Conservation (phyloP, 768 basidiomycete species). For the Boletus tylopilopsis region DNA sequence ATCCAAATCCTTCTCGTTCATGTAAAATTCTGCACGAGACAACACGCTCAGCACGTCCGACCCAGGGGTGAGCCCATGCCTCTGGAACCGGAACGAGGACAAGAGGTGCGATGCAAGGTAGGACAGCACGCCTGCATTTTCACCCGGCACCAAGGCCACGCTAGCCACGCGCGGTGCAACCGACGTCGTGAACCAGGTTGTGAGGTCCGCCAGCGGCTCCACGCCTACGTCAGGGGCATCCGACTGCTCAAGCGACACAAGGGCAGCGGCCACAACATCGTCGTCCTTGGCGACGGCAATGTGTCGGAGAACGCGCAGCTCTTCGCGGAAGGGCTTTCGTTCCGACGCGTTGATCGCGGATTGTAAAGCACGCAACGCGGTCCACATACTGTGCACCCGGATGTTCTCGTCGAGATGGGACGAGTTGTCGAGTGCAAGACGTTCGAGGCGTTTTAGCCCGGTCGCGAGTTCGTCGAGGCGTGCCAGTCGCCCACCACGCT, state of each 20-base stretch:
- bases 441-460: slow-evolving; percentile 86
- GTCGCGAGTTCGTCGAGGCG: slow-evolving; percentile 92
- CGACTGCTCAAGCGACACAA: slow-evolving; percentile 64
- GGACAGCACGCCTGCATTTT: slow-evolving; percentile 83
- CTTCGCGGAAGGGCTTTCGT: slow-evolving; percentile 83
- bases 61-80: slow-evolving; percentile 68
- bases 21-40: slow-evolving; percentile 81
- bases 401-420: slow-evolving; percentile 90
- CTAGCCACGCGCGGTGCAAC: slow-evolving; percentile 81
- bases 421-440: slow-evolving; percentile 88
- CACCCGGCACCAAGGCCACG: slow-evolving; percentile 91
- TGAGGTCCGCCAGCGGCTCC: slow-evolving; percentile 85
- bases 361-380: slow-evolving; percentile 80
- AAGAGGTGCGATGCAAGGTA: slow-evolving; percentile 80
- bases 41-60: slow-evolving; percentile 84
- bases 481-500: slow-evolving; percentile 91
- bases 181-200: slow-evolving; percentile 84
- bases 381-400: slow-evolving; percentile 88
- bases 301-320: slow-evolving; percentile 79
- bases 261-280: slow-evolving; percentile 56
- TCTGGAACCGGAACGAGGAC: slow-evolving; percentile 72
- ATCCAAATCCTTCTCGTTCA: slow-evolving; percentile 89
- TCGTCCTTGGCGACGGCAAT: slow-evolving; percentile 71
- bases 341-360: slow-evolving; percentile 60
- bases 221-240: slow-evolving; percentile 79